Evolutionary conservation across 2,329 filamentous ascomycete species (phyloP).

Genomic region (Cadophora gregata): DNA sequence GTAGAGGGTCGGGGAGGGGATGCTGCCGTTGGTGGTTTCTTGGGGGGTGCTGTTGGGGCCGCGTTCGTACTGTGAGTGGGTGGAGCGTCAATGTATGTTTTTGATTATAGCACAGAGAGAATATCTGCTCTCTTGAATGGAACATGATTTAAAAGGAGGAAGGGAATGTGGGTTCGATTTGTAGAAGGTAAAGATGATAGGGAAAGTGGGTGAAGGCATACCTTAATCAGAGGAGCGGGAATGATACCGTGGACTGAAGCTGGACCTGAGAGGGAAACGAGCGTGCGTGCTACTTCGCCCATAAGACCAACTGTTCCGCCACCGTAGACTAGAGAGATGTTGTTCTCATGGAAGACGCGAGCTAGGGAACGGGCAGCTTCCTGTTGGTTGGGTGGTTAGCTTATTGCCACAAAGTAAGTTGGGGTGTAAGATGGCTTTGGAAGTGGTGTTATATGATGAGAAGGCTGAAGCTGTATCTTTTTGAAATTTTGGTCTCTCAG

Average conservation of each 20-base stretch:
- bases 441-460: too few species aligned
- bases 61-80: conserved; percentile 74
- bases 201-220: neutral
- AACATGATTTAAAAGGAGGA: too few species aligned
- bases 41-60: conserved; percentile 60
- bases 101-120: too few species aligned
- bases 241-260: conserved; percentile 91
- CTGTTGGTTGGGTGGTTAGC: conserved; percentile 21
- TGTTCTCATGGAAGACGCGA: conserved; percentile 72
- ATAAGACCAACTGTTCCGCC: conserved; percentile 94
- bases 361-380: conserved; percentile 79
- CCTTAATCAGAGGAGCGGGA: conserved; percentile 76
- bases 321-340: conserved; percentile 89
- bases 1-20: conserved; percentile 61
- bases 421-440: neutral
- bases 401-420: too few species aligned
- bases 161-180: too few species aligned
- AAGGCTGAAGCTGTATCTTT: too few species aligned
- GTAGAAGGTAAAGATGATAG: too few species aligned
- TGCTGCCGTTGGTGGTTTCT: conserved; percentile 43
- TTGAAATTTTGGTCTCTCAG: too few species aligned
- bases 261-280: conserved; percentile 83
- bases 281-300: conserved; percentile 88
- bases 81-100: too few species aligned
- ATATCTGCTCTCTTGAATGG: too few species aligned